Evolutionary conservation across 176 grass and related monocot genomes (phyloP).

Genomic region (Hsuehochloa calcarea): DNA sequence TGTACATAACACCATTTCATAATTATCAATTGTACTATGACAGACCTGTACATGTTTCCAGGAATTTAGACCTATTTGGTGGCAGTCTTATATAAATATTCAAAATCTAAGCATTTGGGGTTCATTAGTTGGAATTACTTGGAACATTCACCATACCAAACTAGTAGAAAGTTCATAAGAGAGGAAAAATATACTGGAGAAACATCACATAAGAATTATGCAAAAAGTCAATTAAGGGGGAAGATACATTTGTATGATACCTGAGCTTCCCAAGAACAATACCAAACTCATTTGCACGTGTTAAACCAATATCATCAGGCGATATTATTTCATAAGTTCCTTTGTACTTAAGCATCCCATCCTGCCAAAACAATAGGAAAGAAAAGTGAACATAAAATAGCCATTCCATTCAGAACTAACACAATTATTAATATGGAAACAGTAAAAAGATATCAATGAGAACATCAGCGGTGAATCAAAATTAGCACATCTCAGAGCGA

Average conservation of each 20-base stretch:
- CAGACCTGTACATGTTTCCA: background rate
- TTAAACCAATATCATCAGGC: slow-evolving; percentile 90
- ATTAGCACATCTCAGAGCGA: background rate
- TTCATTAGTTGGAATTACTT: background rate
- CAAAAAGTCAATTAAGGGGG: background rate
- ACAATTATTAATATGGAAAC: background rate
- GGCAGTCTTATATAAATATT: background rate
- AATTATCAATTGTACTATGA: background rate
- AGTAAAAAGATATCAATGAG: background rate
- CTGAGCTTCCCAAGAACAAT: slow-evolving; percentile 98
- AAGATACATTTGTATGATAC: slow-evolving; percentile 34
- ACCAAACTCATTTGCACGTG: slow-evolving; percentile 87
- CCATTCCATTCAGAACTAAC: background rate
- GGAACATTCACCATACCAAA: background rate
- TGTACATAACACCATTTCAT: slow-evolving; percentile 6
- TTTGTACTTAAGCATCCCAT: slow-evolving; percentile 98
- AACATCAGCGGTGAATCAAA: background rate
- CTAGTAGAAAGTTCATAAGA: background rate
- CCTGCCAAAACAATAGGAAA: slow-evolving; percentile 47
- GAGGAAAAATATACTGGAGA: background rate
- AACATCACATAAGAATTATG: background rate
- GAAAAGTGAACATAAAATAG: background rate
- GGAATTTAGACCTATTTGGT: background rate
- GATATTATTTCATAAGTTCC: slow-evolving; percentile 99
- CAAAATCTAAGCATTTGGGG: slow-evolving; percentile 7